phyloP scores from a whole-genome alignment of 2,329 filamentous ascomycete species.

The Teratosphaeriaceae sp. region DNA sequence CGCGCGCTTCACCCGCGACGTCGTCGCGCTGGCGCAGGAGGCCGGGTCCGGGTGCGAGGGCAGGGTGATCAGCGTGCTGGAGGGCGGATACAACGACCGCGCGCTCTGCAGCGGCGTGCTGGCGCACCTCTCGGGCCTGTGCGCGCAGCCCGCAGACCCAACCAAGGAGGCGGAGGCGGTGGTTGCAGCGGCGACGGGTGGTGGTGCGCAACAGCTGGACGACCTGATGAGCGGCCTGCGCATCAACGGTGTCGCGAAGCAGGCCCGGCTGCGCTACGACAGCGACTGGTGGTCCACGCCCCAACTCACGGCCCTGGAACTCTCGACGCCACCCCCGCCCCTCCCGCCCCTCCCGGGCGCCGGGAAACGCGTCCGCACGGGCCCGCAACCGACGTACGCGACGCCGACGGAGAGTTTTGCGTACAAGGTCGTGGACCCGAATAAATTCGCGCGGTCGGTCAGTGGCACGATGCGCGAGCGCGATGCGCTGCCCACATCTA shows the following conservation, averaged over 20 bases:
- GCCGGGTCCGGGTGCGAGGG: constrained; percentile 72
- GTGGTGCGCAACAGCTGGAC: constrained; percentile 10
- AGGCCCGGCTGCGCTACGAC: constrained; percentile 27
- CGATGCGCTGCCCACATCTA: constrained; percentile 32
- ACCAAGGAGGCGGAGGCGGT: neutral
- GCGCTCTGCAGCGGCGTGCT: constrained; percentile 82
- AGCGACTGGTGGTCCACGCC: constrained; percentile 40
- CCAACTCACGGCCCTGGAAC: constrained; percentile 64
- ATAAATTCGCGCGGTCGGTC: constrained; percentile 58
- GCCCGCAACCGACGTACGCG: constrained; percentile 65
- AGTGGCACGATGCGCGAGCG: constrained; percentile 45
- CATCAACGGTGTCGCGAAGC: constrained; percentile 9
- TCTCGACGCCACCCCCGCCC: constrained; percentile 46
- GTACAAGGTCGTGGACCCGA: constrained; percentile 66
- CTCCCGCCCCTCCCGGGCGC: constrained; percentile 40
- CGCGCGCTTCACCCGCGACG: constrained; percentile 78
- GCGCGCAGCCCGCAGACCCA: constrained; percentile 21
- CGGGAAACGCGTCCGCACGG: constrained; percentile 54
- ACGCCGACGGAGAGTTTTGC: constrained; percentile 84
- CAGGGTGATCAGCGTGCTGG: constrained; percentile 83
- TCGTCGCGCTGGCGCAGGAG: constrained; percentile 75
- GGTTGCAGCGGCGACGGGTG: neutral
- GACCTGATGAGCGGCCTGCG: constrained; percentile 21
- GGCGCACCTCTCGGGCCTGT: constrained; percentile 82
- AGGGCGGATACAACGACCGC: constrained; percentile 92